Evolutionary conservation across 306 rosid species (phyloP), one percentile per base, ranked within the genome.

Genomic region (Cicer pinnatifidum): DNA sequence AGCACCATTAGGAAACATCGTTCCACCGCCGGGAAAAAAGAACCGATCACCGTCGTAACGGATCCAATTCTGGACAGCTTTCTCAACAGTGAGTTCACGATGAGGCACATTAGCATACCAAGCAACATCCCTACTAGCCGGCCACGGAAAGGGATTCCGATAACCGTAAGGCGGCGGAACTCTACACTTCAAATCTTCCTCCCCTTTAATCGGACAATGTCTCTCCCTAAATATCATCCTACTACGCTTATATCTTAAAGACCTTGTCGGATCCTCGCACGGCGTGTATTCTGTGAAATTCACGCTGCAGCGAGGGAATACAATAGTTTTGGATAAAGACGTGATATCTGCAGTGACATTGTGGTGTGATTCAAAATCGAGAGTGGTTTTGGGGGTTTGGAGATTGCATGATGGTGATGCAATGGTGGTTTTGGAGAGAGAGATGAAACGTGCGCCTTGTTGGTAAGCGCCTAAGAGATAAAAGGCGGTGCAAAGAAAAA

Each of bases 1-100:
- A 0, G 97, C 98, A 4, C 98, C 98, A 2, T 86, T 72, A 0
- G 97, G 97, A 23, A 92, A 92, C 93, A 88, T 90, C 35, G 98
- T 92, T 54, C 98, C 98, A 1, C 98, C 97, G 0, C 98, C 96
- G 1, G 95, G 98, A 19, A 92, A 92, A 48, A 78, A 9, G 51
- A 92, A 90, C 72, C 81, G 81, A 6, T 90, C 86, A 0, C 91
- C 97, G 40, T 90, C 83, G 54, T 60, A 84, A 4, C 87, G 83
- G 7, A 92, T 85, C 98, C 98, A 90, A 54, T 92, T 92, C 88
- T 92, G 98, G 2, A 83, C 97, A 4, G 98, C 98, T 81, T 92
- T 92, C 86, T 92, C 98, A 17, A 92, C 92, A 15, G 96, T 92
- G 73, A 92, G 69, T 11, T 89, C 89, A 37, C 89, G 85, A 71